Evolutionary conservation across 164 flowering plant genomes (phyloP).

Genomic region (Vitis rupestris): DNA sequence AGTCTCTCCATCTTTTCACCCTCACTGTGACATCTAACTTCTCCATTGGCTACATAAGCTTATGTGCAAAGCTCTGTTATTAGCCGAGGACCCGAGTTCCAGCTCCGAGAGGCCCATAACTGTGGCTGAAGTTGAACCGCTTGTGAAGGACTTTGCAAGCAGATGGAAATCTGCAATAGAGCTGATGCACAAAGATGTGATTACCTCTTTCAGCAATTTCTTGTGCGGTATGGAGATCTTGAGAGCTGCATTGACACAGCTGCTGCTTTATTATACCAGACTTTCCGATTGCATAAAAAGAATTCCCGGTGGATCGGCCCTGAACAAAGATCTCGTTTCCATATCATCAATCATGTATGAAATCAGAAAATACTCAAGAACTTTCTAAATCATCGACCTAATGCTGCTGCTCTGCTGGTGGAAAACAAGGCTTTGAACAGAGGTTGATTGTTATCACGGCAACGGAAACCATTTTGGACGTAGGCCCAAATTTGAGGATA

Average conservation of each 20-base stretch:
- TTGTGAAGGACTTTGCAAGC: slow-evolving; percentile 89
- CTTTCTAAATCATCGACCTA: slow-evolving; percentile 41
- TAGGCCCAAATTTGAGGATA: no score
- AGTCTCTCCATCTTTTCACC: slow-evolving; percentile 22
- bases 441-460: no score
- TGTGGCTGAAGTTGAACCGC: slow-evolving; percentile 80
- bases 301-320: slow-evolving; percentile 64
- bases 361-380: slow-evolving; percentile 84
- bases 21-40: no score
- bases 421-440: no score
- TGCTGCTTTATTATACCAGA: slow-evolving; percentile 92
- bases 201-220: slow-evolving; percentile 96
- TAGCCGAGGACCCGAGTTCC: slow-evolving; percentile 79
- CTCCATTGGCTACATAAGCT: background rate
- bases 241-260: slow-evolving; percentile 91
- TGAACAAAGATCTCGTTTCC: slow-evolving; percentile 91
- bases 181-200: slow-evolving; percentile 97
- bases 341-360: slow-evolving; percentile 92
- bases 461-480: no score
- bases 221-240: slow-evolving; percentile 97
- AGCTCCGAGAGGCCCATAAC: slow-evolving; percentile 63
- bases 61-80: slow-evolving; percentile 9
- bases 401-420: no score
- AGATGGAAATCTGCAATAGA: slow-evolving; percentile 97
- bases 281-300: slow-evolving; percentile 89